These are phyloP conservation scores for Daldinia caldariorum DNA, from an alignment of 495 filamentous ascomycete genomes.

Conservation along the genomic window DNA sequence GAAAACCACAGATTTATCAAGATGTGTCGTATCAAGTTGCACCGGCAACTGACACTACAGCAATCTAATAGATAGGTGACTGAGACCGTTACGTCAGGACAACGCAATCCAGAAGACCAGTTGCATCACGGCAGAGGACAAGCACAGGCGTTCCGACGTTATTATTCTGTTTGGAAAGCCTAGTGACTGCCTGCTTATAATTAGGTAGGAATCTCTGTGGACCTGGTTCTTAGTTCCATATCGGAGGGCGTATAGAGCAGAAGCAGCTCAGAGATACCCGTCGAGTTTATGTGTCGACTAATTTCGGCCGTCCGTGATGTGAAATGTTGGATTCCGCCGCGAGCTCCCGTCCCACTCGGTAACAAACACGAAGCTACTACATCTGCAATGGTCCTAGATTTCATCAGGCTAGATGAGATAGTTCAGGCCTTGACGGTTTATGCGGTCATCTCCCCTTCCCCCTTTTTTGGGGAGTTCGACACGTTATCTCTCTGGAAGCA, in stretches of 20 bases:
- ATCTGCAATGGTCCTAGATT: background rate
- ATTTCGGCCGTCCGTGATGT: constrained; percentile 20
- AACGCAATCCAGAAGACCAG: constrained; percentile 14
- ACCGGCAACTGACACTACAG: background rate
- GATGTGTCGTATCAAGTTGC: constrained; percentile 18
- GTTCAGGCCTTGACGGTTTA: background rate
- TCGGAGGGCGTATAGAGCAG: background rate
- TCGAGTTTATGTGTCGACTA: background rate
- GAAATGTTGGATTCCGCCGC: constrained; percentile 32
- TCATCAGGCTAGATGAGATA: background rate
- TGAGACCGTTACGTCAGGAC: constrained; percentile 21
- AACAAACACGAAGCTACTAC: constrained; percentile 4
- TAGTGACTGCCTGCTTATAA: background rate
- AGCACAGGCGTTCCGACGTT: background rate
- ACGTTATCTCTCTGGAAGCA: background rate
- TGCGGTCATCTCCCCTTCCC: background rate
- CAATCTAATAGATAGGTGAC: constrained; percentile 5
- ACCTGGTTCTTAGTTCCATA: background rate
- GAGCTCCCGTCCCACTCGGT: constrained; percentile 16
- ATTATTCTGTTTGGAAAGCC: background rate
- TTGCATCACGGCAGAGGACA: constrained; percentile 5
- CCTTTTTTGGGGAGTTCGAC: background rate
- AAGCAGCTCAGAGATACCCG: background rate
- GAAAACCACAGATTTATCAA: constrained; percentile 3
- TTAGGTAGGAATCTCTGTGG: background rate